Evolutionary conservation across 768 basidiomycete species (phyloP).

Genomic region (Exsudoporus frostii): DNA sequence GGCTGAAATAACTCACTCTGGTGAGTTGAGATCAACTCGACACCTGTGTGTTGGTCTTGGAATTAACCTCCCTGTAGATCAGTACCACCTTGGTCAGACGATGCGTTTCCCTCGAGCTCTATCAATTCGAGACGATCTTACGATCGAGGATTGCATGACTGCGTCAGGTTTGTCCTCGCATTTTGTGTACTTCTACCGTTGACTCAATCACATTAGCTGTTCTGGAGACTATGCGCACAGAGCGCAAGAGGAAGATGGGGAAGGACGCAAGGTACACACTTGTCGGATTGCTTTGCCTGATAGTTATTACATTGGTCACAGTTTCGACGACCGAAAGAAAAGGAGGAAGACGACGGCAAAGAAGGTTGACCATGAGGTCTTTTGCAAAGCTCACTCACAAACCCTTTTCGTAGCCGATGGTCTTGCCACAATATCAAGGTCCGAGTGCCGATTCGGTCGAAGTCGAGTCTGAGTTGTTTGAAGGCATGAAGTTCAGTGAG

Average conservation of each 20-base stretch:
- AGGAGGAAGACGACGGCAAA: slow-evolving; percentile 26
- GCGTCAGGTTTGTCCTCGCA: slow-evolving; percentile 49
- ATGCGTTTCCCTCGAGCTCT: slow-evolving; percentile 93
- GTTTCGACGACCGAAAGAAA: slow-evolving; percentile 34
- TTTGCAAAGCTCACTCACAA: neutral
- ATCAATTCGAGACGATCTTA: slow-evolving; percentile 74
- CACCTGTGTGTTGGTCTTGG: no score
- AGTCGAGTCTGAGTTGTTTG: slow-evolving; percentile 64
- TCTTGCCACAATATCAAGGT: slow-evolving; percentile 68
- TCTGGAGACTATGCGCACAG: slow-evolving; percentile 56
- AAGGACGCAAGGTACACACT: slow-evolving; percentile 47
- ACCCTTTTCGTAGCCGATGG: slow-evolving; percentile 39
- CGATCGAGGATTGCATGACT: slow-evolving; percentile 67
- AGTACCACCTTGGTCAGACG: slow-evolving; percentile 81
- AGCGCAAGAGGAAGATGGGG: slow-evolving; percentile 75
- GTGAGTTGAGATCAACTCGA: slow-evolving; percentile 36
- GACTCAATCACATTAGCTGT: slow-evolving; percentile 40
- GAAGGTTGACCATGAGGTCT: slow-evolving; percentile 17
- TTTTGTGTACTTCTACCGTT: neutral
- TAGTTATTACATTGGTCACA: slow-evolving; percentile 2
- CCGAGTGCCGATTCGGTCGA: slow-evolving; percentile 58
- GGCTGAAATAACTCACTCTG: slow-evolving; percentile 79
- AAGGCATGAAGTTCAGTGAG: slow-evolving; percentile 78
- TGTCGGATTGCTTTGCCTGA: neutral
- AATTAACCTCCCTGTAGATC: slow-evolving; percentile 44